phyloP scores from a whole-genome alignment of 768 basidiomycete genomes.

The Tylopilus sp. region DNA sequence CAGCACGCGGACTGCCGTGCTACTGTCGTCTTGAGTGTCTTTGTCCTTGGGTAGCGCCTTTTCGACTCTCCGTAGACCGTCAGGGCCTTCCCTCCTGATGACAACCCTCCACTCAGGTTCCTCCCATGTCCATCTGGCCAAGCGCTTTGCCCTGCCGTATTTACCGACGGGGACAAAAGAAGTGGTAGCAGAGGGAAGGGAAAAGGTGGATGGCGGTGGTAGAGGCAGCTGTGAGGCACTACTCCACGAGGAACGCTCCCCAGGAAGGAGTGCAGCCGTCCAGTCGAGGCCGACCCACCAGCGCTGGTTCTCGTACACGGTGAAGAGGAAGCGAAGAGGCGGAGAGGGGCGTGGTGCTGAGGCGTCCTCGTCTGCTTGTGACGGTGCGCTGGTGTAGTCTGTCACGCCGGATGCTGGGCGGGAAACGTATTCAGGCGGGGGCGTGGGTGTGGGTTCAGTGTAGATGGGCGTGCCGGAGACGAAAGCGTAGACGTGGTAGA shows the following conservation, averaged over 20 bases:
- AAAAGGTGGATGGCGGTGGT: constrained; percentile 66
- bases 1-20: constrained; percentile 41
- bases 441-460: constrained; percentile 29
- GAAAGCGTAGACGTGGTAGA: constrained; percentile 49
- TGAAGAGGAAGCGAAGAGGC: constrained; percentile 74
- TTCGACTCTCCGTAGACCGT: constrained; percentile 52
- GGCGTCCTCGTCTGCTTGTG: constrained; percentile 9
- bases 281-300: constrained; percentile 99
- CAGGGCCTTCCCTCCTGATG: constrained; percentile 52
- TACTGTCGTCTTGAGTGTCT: constrained; percentile 42
- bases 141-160: constrained; percentile 57
- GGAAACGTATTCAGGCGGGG: constrained; percentile 26
- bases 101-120: constrained; percentile 89
- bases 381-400: constrained; percentile 16
- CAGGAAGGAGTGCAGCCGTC: constrained; percentile 88
- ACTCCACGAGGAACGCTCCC: constrained; percentile 89
- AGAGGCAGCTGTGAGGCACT: constrained; percentile 53
- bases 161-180: constrained; percentile 51
- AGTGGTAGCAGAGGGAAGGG: constrained; percentile 60
- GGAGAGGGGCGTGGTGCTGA: constrained; percentile 23
- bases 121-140: constrained; percentile 85
- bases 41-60: constrained; percentile 51
- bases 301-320: constrained; percentile 90
- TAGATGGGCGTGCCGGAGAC: constrained; percentile 57
- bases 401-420: constrained; percentile 22